Base-by-base conservation (phyloP, 805 yeast genomes). In the Nakazawaea molendinolei region DNA sequence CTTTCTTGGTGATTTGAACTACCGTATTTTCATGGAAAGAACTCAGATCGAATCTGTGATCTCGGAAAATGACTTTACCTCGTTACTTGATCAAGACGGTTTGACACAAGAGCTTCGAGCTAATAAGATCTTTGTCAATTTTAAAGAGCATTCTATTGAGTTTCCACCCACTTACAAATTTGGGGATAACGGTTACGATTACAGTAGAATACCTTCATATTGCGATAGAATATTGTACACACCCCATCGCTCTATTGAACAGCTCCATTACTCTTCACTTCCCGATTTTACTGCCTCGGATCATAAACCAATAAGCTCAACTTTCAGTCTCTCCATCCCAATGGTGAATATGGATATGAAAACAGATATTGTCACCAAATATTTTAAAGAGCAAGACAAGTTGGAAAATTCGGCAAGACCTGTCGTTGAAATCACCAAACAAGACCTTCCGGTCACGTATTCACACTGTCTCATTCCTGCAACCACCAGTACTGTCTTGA, bases 111-210 rank as follows among this genome's bases (percentile, higher is more conserved):
- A 64, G 40, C 58, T 50, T 27, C 46, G 43, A 12, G 56, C 51
- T 16, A 58, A 55, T 3, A 46, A 52, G 22, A 46, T 74, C 1
- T 53, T 76, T 9, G 40, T 50, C 10, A 71, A 69, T 3, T 75
- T 73, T 43, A 48, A 54, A 18, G 84, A 76, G 47, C 66, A 68
- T 2, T 44, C 47, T 2, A 65, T 77, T 15, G 33, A 43, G 1
- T 76, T 76, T 48, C 54, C 66, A 2, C 84, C 84, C 1, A 74
- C 81, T 2, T 76, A 70, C 48, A 76, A 74, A 46, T 55, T 67
- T 14, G 44, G 33, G 31, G 36, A 46, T 22, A 45, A 45, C 18
- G 49, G 53, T 27, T 52, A 51, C 28, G 63, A 62, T 34, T 29
- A 46, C 4, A 53, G 48, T 14, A 56, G 82, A 32, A 52, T 58